A percentile compares a stretch with the other conserved stretches of the same genome.
These are phyloP conservation scores for Tuber indicum DNA, from an alignment of 495 filamentous ascomycete species.

Conservation along the genomic window DNA sequence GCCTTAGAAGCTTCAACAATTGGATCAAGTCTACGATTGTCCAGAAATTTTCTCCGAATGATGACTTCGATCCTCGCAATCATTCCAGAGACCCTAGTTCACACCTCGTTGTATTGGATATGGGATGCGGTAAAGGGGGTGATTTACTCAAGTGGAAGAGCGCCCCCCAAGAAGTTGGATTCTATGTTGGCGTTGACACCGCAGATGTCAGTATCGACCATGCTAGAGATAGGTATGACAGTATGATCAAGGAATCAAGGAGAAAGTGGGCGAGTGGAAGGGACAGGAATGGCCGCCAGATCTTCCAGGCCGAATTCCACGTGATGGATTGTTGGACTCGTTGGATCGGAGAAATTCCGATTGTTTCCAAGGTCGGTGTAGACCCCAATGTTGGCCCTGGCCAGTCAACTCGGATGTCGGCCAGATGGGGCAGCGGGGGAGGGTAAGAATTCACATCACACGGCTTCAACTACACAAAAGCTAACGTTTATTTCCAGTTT, in stretches of 20 bases:
- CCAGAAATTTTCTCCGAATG: constrained; percentile 87
- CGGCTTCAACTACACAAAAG: background rate
- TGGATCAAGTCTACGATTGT: constrained; percentile 97
- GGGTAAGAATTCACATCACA: constrained; percentile 7
- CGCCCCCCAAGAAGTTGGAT: constrained; percentile 71
- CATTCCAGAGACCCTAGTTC: constrained; percentile 37
- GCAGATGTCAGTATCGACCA: constrained; percentile 87
- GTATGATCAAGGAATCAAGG: constrained; percentile 53
- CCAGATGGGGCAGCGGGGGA: constrained; percentile 58
- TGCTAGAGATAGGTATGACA: constrained; percentile 71
- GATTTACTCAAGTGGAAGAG: constrained; percentile 93
- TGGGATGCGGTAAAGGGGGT: constrained; percentile 95
- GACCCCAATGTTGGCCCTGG: constrained; percentile 60
- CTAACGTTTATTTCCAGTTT: constrained; percentile 52
- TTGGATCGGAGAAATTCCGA: constrained; percentile 65
- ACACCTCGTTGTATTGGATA: constrained; percentile 71
- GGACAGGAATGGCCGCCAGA: constrained; percentile 50
- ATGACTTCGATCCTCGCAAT: constrained; percentile 58
- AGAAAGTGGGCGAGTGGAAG: constrained; percentile 51
- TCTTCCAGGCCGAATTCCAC: constrained; percentile 79
- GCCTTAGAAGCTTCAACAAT: constrained; percentile 90
- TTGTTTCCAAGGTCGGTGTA: constrained; percentile 77
- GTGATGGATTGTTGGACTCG: constrained; percentile 86
- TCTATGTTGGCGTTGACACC: constrained; percentile 89
- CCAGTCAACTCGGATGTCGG: constrained; percentile 48